These are phyloP conservation scores for Phytophthora pinifolia DNA, from an alignment of 352 stramenopile genomes.

Conservation along the genomic window DNA sequence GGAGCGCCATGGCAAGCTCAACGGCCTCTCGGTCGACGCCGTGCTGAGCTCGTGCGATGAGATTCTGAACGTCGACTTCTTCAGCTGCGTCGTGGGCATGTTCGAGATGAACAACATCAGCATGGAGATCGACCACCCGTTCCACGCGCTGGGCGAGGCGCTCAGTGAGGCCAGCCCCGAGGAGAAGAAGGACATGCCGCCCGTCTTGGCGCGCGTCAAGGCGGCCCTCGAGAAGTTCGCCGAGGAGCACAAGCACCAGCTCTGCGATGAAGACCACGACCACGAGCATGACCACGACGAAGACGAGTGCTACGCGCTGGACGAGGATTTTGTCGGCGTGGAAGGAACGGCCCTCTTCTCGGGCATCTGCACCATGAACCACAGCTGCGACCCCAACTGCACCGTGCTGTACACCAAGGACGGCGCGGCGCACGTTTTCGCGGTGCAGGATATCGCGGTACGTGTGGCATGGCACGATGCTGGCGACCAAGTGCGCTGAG, in stretches of 20 bases:
- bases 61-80: slow-evolving; percentile 78
- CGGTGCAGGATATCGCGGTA: slow-evolving; percentile 68
- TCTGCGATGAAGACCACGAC: slow-evolving; percentile 43
- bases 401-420: slow-evolving; percentile 89
- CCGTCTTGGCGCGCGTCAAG: slow-evolving; percentile 63
- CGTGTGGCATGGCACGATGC: slow-evolving; percentile 4
- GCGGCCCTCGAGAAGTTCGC: slow-evolving; percentile 69
- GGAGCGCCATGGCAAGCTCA: slow-evolving; percentile 50
- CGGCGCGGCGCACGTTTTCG: slow-evolving; percentile 68
- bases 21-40: slow-evolving; percentile 52
- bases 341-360: slow-evolving; percentile 95
- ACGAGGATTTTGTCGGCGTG: slow-evolving; percentile 92
- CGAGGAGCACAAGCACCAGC: slow-evolving; percentile 49
- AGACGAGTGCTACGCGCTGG: slow-evolving; percentile 44
- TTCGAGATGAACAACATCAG: slow-evolving; percentile 98
- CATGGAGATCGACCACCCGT: slow-evolving; percentile 89
- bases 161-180: slow-evolving; percentile 54
- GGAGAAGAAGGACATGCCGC: slow-evolving; percentile 65
- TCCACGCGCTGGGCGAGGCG: slow-evolving; percentile 67
- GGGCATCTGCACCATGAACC: slow-evolving; percentile 96
- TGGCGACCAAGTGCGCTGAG: not conserved
- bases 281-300: slow-evolving; percentile 50
- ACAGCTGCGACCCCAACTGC: slow-evolving; percentile 94
- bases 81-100: slow-evolving; percentile 91
- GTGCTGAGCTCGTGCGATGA: slow-evolving; percentile 52